Evolutionary conservation across 495 filamentous ascomycete species (phyloP).

Genomic region (Bacidia gigantensis): DNA sequence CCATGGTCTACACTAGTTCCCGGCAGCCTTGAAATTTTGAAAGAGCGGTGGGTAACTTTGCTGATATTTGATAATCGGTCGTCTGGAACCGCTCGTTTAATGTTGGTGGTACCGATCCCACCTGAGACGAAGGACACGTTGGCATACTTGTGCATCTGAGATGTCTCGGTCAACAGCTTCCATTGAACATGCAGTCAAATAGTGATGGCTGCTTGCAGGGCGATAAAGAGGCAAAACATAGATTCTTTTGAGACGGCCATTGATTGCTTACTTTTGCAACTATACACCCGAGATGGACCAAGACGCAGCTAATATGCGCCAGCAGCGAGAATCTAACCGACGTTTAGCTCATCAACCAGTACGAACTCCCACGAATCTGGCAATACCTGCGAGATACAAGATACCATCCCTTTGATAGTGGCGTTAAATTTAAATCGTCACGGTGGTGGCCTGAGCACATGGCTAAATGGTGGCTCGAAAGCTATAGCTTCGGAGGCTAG

Average conservation of each 20-base stretch:
- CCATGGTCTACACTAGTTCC: too few relatives aligned
- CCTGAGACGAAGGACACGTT: not conserved
- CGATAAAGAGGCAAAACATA: not conserved
- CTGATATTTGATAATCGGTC: too few relatives aligned
- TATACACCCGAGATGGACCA: not conserved
- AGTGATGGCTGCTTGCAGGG: not conserved
- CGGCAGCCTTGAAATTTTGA: too few relatives aligned
- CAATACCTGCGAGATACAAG: too few relatives aligned
- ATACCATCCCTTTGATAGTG: too few relatives aligned
- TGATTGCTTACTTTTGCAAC: not conserved
- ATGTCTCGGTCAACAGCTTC: not conserved
- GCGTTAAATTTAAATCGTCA: not conserved
- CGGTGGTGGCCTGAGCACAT: not conserved
- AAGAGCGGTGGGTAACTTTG: too few relatives aligned
- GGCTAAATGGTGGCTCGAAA: not conserved
- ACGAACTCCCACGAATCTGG: too few relatives aligned
- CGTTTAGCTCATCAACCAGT: not conserved
- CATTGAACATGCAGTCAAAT: not conserved
- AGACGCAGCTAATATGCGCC: not conserved
- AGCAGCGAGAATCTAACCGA: not conserved
- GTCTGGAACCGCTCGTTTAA: too few relatives aligned
- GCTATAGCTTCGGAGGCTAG: not conserved
- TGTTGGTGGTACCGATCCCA: too few relatives aligned
- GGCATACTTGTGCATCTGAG: not conserved
- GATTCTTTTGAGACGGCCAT: too few relatives aligned